phyloP scores from a whole-genome alignment of 345 rosid genomes.

The Rhizophora mangle region DNA sequence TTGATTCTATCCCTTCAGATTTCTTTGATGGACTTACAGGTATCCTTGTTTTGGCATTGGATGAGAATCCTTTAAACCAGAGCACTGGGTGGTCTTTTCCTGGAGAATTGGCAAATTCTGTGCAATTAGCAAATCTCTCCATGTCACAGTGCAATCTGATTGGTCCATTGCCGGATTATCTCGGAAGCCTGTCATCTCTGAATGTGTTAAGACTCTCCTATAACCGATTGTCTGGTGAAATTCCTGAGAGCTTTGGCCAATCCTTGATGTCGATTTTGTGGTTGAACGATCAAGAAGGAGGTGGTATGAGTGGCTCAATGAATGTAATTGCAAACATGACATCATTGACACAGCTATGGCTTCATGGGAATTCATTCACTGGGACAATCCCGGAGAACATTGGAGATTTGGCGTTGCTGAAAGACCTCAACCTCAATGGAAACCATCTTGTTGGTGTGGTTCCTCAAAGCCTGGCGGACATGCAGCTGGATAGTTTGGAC shows the following conservation, averaged over 20 bases:
- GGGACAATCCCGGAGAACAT: conserved; percentile 44
- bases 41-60: conserved; percentile 43
- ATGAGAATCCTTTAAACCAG: conserved; percentile 39
- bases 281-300: conserved; percentile 44
- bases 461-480: conserved; percentile 44
- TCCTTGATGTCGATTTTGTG: conserved; percentile 42
- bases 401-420: conserved; percentile 34
- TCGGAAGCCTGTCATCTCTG: conserved; percentile 38
- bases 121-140: conserved; percentile 38
- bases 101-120: conserved; percentile 31
- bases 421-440: conserved; percentile 42
- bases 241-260: conserved; percentile 39
- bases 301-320: conserved; percentile 37
- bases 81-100: conserved; percentile 48
- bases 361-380: conserved; percentile 46
- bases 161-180: conserved; percentile 40
- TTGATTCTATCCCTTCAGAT: conserved; percentile 42
- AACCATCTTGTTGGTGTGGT: conserved; percentile 45
- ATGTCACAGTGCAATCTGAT: conserved; percentile 36
- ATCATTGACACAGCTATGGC: conserved; percentile 44
- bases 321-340: conserved; percentile 41
- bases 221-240: conserved; percentile 39
- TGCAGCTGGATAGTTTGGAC: conserved; percentile 39
- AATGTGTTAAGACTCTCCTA: conserved; percentile 35
- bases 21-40: conserved; percentile 44